phyloP scores from a whole-genome alignment of 1,139 yeast species.

The Blastobotrys raffinosifermentans region DNA sequence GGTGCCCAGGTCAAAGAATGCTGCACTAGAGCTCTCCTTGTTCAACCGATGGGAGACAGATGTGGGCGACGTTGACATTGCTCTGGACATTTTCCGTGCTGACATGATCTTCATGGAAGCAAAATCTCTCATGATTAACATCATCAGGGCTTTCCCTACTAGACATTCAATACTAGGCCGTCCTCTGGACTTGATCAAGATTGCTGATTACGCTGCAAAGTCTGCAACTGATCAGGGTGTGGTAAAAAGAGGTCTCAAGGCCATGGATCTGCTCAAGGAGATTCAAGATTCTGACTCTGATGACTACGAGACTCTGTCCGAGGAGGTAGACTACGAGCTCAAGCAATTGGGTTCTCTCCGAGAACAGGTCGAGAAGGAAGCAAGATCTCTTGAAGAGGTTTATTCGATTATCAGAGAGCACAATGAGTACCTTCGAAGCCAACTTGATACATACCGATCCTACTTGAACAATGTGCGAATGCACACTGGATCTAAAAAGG shows the following conservation, averaged over 20 bases:
- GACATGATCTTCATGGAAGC: conserved; percentile 37
- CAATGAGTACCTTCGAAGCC: conserved; percentile 34
- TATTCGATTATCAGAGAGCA: conserved; percentile 34
- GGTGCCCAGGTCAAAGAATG: conserved; percentile 32
- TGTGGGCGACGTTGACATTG: conserved; percentile 32
- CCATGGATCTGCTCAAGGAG: conserved; percentile 31
- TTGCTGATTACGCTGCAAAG: conserved; percentile 34
- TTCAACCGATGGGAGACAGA: conserved; percentile 36
- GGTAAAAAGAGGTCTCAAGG: conserved; percentile 35
- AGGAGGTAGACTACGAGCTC: conserved; percentile 36
- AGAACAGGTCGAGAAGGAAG: conserved; percentile 33
- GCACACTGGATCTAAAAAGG: conserved; percentile 31
- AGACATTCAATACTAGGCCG: conserved; percentile 26
- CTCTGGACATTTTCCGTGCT: conserved; percentile 31
- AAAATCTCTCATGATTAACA: conserved; percentile 35
- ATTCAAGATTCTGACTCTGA: conserved; percentile 29
- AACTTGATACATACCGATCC: conserved; percentile 35
- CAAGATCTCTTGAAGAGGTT: conserved; percentile 32
- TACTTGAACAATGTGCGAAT: conserved; percentile 35
- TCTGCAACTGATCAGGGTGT: conserved; percentile 26
- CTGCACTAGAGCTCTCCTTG: conserved; percentile 31
- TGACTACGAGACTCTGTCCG: conserved; percentile 29
- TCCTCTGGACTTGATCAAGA: conserved; percentile 30
- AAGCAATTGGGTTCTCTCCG: conserved; percentile 34
- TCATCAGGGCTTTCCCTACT: conserved; percentile 34